These are phyloP conservation scores for Phylloporus sp. DNA, from an alignment of 768 basidiomycete genomes.

Conservation along the genomic window DNA sequence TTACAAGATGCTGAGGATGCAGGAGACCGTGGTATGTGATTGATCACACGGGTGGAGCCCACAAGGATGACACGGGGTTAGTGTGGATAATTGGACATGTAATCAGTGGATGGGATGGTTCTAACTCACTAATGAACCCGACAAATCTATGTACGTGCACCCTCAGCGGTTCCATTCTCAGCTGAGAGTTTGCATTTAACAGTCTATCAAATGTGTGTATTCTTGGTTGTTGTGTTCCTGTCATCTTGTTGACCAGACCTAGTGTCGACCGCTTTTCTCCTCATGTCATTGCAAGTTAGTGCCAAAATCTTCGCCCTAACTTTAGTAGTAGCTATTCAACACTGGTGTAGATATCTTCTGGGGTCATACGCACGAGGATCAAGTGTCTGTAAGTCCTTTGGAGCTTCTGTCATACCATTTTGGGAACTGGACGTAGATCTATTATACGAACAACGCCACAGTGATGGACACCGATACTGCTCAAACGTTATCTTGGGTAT, in stretches of 20 bases:
- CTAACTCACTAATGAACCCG: slow-evolving; percentile 58
- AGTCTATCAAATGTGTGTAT: slow-evolving; percentile 48
- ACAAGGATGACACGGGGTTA: slow-evolving; percentile 19
- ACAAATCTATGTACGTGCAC: slow-evolving; percentile 62
- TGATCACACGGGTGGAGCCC: background rate
- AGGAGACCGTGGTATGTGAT: slow-evolving; percentile 59
- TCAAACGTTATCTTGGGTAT: slow-evolving; percentile 48
- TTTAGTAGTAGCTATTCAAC: slow-evolving; percentile 11
- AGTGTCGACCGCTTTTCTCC: slow-evolving; percentile 78
- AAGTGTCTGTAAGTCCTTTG: slow-evolving; percentile 48
- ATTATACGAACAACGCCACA: slow-evolving; percentile 70
- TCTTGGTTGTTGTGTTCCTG: background rate
- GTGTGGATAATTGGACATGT: slow-evolving; percentile 59
- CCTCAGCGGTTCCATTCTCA: background rate
- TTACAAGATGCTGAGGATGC: slow-evolving; percentile 75
- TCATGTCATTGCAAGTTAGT: slow-evolving; percentile 71
- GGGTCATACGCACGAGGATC: slow-evolving; percentile 75
- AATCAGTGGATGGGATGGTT: slow-evolving; percentile 66
- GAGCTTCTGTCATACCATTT: background rate
- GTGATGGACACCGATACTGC: slow-evolving; percentile 54
- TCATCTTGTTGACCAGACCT: background rate
- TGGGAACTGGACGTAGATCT: slow-evolving; percentile 43
- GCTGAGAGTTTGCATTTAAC: slow-evolving; percentile 1
- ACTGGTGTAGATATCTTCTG: slow-evolving; percentile 59
- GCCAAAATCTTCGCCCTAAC: background rate